phyloP scores from a whole-genome alignment of 805 yeast genomes.

The Yarrowia sp. region DNA sequence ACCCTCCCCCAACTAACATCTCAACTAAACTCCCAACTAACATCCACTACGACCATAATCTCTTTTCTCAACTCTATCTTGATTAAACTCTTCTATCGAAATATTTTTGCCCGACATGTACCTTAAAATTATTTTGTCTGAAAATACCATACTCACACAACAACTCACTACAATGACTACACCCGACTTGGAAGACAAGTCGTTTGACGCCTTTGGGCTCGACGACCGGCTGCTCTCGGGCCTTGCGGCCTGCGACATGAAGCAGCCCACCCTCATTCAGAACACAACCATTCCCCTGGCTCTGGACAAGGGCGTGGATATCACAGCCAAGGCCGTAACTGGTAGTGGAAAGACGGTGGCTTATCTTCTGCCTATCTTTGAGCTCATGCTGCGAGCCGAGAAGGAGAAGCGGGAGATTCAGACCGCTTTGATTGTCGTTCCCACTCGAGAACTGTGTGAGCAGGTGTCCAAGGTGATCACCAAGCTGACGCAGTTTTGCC shows the following conservation, averaged over 20 bases:
- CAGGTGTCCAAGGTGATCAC: constrained; percentile 80
- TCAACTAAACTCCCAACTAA: too few relatives aligned
- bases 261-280: constrained; percentile 89
- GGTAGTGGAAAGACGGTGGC: constrained; percentile 97
- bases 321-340: constrained; percentile 91
- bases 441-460: constrained; percentile 88
- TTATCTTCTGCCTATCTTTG: constrained; percentile 84
- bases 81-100: constrained; percentile 12
- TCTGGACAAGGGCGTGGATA: constrained; percentile 85
- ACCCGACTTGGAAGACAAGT: constrained; percentile 29
- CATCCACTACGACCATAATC: too few relatives aligned
- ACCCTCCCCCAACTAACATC: too few relatives aligned
- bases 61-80: neutral
- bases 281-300: constrained; percentile 92
- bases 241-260: constrained; percentile 76
- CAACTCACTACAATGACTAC: constrained; percentile 13
- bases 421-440: constrained; percentile 75
- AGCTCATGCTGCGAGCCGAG: constrained; percentile 62
- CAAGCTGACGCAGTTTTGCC: constrained; percentile 73
- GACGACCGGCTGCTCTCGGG: constrained; percentile 89
- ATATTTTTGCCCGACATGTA: constrained; percentile 33
- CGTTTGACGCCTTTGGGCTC: constrained; percentile 75
- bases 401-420: constrained; percentile 42
- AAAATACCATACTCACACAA: constrained; percentile 2
- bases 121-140: constrained; percentile 30